These are phyloP conservation scores for Craspedostauros australis DNA, from an alignment of 108 stramenopile genomes.

Conservation along the genomic window DNA sequence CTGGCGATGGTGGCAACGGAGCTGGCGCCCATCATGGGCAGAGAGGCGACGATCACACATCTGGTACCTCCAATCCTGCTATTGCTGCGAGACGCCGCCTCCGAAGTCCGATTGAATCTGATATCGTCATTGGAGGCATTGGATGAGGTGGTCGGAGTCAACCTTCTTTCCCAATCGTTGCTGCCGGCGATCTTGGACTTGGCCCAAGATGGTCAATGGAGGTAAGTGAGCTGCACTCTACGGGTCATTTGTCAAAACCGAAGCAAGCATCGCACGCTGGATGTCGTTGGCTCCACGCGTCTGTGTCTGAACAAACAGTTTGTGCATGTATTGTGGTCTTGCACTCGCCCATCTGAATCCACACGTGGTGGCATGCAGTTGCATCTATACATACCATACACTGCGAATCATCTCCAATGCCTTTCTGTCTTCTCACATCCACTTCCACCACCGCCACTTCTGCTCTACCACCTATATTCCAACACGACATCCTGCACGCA, in stretches of 20 bases:
- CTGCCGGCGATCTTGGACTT: slow-evolving; percentile 95
- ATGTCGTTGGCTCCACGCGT: too few relatives aligned
- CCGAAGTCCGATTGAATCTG: slow-evolving; percentile 93
- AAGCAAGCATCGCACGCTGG: too few relatives aligned
- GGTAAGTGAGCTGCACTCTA: slow-evolving; percentile 22
- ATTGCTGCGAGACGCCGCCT: slow-evolving; percentile 89
- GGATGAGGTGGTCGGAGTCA: slow-evolving; percentile 93
- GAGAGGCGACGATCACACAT: slow-evolving; percentile 78
- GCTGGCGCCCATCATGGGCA: slow-evolving; percentile 85
- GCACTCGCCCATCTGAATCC: too few relatives aligned
- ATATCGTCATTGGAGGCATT: slow-evolving; percentile 88
- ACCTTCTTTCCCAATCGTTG: slow-evolving; percentile 88
- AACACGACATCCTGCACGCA: neutral
- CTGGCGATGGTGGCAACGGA: slow-evolving; percentile 92
- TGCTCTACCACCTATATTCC: neutral
- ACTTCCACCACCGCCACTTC: neutral
- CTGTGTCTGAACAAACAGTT: too few relatives aligned
- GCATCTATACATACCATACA: too few relatives aligned
- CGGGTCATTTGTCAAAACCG: too few relatives aligned
- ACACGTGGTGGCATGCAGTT: too few relatives aligned
- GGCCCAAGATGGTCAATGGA: slow-evolving; percentile 95
- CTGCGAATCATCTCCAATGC: too few relatives aligned
- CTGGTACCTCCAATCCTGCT: slow-evolving; percentile 93
- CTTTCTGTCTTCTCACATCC: neutral
- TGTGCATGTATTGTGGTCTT: too few relatives aligned